Percentiles rank a stretch among this genome's conserved stretches.
Conservation (phyloP, 2,329 filamentous ascomycete genomes). For the Aulographum hederae region DNA sequence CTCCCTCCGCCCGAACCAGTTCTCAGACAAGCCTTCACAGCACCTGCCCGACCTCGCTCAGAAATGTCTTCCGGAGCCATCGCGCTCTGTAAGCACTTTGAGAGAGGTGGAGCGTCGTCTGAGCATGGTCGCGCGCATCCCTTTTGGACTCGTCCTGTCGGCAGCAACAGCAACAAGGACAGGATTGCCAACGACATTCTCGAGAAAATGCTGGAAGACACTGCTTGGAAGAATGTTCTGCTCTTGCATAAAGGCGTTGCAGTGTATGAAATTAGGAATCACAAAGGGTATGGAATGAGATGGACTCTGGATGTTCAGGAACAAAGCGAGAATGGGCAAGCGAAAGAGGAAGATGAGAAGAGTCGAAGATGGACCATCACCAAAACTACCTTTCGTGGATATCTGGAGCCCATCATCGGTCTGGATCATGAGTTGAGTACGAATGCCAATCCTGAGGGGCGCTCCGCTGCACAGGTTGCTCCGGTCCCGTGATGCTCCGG, state of each 20-base stretch:
- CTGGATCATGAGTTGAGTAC: background rate
- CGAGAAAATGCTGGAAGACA: background rate
- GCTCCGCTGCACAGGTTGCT: too few relatives aligned
- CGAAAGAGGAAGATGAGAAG: background rate
- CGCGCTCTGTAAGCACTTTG: constrained; percentile 1
- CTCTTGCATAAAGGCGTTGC: background rate
- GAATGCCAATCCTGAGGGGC: too few relatives aligned
- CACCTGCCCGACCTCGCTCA: background rate
- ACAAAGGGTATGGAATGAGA: background rate
- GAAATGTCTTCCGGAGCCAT: background rate
- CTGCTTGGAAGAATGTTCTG: background rate
- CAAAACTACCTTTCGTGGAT: background rate
- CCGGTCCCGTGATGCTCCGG: too few relatives aligned
- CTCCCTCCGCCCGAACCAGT: background rate
- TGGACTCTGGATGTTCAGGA: background rate
- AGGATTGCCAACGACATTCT: background rate
- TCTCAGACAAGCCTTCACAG: background rate
- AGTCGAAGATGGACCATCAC: background rate
- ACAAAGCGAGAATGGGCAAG: background rate
- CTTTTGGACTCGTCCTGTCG: background rate
- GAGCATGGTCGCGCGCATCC: constrained; percentile 1
- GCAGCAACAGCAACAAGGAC: background rate
- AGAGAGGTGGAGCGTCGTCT: background rate
- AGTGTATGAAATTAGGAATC: background rate
- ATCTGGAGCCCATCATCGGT: background rate